phyloP scores from a whole-genome alignment of 345 rosid genomes.

The Erodium maritimum region DNA sequence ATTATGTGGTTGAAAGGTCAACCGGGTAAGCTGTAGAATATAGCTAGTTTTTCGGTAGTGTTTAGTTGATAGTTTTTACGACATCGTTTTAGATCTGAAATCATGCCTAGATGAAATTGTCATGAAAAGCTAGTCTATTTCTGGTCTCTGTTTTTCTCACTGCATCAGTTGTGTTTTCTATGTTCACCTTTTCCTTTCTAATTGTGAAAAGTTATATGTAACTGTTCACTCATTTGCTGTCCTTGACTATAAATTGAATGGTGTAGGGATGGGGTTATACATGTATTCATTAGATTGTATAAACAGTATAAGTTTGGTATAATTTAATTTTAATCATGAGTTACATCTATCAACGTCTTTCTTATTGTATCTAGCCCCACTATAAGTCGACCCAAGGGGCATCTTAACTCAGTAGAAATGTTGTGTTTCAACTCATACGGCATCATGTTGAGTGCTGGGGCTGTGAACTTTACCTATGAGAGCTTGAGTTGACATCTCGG shows the following conservation, averaged over 20 bases:
- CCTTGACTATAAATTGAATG: background rate
- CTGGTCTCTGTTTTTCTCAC: background rate
- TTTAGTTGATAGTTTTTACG: background rate
- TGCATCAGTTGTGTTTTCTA: background rate
- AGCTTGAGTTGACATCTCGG: background rate
- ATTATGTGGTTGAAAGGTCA: conserved; percentile 95
- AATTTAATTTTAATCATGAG: too few relatives aligned
- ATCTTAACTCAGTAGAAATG: too few relatives aligned
- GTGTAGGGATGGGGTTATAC: background rate
- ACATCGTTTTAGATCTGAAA: background rate
- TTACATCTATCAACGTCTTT: too few relatives aligned
- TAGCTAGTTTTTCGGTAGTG: conserved; percentile 1
- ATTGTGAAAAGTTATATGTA: background rate
- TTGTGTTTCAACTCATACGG: background rate
- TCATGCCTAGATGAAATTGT: background rate
- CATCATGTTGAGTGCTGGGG: background rate
- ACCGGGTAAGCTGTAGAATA: conserved; percentile 57
- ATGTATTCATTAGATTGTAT: too few relatives aligned
- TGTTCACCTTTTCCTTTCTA: background rate
- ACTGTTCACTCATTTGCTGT: background rate
- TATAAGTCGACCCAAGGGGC: too few relatives aligned
- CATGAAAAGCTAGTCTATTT: background rate
- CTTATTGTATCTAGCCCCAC: too few relatives aligned
- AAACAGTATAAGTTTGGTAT: too few relatives aligned
- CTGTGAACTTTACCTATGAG: background rate